These are phyloP conservation scores for Termitomyces sp. DNA, from an alignment of 768 basidiomycete species.

Conservation along the genomic window DNA sequence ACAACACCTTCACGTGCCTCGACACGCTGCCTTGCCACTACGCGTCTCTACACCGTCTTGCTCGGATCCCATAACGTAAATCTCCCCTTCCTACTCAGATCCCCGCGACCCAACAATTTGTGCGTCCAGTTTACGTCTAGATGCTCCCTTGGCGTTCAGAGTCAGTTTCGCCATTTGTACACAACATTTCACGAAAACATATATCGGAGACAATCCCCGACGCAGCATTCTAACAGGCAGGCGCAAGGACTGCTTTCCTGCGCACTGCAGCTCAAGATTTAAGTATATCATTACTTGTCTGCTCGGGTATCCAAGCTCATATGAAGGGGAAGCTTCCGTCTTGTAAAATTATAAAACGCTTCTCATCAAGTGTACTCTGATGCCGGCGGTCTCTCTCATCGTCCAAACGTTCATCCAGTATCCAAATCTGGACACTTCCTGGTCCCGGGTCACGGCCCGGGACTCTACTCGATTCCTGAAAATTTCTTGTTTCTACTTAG, in stretches of 20 bases:
- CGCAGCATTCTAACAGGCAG: no score
- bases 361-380: not conserved
- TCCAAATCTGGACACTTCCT: not conserved
- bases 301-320: not conserved
- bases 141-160: not conserved
- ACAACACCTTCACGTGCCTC: constrained; percentile 23
- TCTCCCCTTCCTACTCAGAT: constrained; percentile 8
- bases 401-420: not conserved
- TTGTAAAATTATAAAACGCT: not conserved
- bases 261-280: no score
- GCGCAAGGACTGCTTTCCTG: not conserved
- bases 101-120: not conserved
- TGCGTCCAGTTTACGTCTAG: not conserved
- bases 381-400: constrained; percentile 1
- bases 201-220: no score
- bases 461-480: no score
- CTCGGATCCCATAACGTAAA: constrained; percentile 11
- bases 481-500: no score
- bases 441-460: no score
- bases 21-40: not conserved
- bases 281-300: no score
- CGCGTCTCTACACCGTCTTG: constrained; percentile 10
- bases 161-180: constrained; percentile 10
- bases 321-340: not conserved
- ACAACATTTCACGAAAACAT: constrained; percentile 4